Conservation (phyloP, 179 eudicot genomes). For the Nepenthes alata region DNA sequence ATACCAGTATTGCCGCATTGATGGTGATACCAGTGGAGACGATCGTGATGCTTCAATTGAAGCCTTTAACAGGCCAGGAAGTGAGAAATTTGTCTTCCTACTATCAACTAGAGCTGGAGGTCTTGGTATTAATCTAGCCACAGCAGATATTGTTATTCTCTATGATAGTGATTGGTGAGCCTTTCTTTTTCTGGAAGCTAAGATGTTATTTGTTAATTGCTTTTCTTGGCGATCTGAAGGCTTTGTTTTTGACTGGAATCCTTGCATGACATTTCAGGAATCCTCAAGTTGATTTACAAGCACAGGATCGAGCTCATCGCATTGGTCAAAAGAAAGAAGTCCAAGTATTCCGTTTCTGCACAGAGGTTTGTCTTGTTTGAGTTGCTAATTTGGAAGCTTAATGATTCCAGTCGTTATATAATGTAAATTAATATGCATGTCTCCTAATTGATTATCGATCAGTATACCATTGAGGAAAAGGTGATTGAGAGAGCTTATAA, state of each 20-base stretch:
- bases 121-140: slow-evolving; percentile 95
- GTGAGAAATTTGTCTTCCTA: slow-evolving; percentile 81
- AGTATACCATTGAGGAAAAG: slow-evolving; percentile 91
- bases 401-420: neutral
- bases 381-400: neutral
- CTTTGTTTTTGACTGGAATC: neutral
- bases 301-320: slow-evolving; percentile 96
- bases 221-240: no score
- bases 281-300: slow-evolving; percentile 97
- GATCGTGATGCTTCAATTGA: slow-evolving; percentile 97
- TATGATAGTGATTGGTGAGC: slow-evolving; percentile 96
- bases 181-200: neutral
- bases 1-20: slow-evolving; percentile 74
- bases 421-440: neutral
- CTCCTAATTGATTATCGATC: slow-evolving; percentile 10
- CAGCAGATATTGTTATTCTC: slow-evolving; percentile 91
- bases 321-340: slow-evolving; percentile 99
- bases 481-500: slow-evolving; percentile 96
- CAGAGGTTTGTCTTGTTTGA: slow-evolving; percentile 55
- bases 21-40: slow-evolving; percentile 92
- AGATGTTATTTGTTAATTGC: no score
- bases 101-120: slow-evolving; percentile 98
- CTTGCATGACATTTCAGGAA: slow-evolving; percentile 37
- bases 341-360: slow-evolving; percentile 95
- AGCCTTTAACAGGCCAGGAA: slow-evolving; percentile 71